phyloP scores from a whole-genome alignment of 257 asterid species.

The Nicotiana undulata region DNA sequence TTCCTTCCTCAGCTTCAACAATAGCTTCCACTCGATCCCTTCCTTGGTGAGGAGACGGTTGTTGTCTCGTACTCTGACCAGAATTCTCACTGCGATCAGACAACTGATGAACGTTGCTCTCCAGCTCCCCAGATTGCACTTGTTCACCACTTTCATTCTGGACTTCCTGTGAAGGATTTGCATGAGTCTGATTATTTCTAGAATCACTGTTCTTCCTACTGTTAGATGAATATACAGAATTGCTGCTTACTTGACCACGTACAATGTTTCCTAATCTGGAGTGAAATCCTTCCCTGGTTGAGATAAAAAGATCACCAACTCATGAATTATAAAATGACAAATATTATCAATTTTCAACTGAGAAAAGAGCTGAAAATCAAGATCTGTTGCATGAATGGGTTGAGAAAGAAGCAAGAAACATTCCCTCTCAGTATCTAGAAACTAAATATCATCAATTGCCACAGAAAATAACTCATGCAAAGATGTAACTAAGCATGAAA shows the following conservation, averaged over 20 bases:
- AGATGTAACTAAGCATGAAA: neutral
- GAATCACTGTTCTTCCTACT: slow-evolving; percentile 30
- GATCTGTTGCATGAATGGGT: neutral
- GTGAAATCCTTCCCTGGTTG: slow-evolving; percentile 80
- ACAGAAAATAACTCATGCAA: neutral
- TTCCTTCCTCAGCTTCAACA: slow-evolving; percentile 38
- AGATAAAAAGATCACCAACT: slow-evolving; percentile 14
- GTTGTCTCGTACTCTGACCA: slow-evolving; percentile 33
- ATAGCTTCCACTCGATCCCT: slow-evolving; percentile 38
- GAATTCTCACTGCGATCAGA: slow-evolving; percentile 28
- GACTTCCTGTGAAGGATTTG: slow-evolving; percentile 40
- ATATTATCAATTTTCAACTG: neutral
- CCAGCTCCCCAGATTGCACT: slow-evolving; percentile 29
- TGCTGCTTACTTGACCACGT: slow-evolving; percentile 72
- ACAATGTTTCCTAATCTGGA: slow-evolving; percentile 69
- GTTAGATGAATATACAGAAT: slow-evolving; percentile 37
- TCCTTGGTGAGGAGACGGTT: slow-evolving; percentile 33
- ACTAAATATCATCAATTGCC: neutral
- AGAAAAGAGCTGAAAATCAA: neutral
- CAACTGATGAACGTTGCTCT: slow-evolving; percentile 29
- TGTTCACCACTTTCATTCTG: slow-evolving; percentile 38
- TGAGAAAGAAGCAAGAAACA: neutral
- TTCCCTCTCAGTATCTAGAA: neutral
- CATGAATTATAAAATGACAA: slow-evolving; percentile 3
- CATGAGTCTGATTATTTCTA: slow-evolving; percentile 38